Evolutionary conservation across 768 basidiomycete species (phyloP), one percentile per base, ranked within the genome.

Genomic region (Pisolithus sp.): DNA sequence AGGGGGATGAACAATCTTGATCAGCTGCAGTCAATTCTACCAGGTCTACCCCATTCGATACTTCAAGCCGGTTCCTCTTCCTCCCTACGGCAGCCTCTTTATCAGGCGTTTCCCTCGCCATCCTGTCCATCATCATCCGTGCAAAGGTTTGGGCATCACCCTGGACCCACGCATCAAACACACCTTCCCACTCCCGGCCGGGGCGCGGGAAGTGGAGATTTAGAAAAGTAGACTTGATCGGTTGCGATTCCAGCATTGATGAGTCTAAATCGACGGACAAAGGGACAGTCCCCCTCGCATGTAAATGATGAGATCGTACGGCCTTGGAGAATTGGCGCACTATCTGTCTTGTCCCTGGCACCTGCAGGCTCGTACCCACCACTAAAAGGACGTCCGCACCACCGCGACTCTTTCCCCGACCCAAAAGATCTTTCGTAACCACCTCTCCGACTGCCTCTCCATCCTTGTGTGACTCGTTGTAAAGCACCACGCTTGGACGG

Each of bases 311-410:
- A 7, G 79, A 74, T 41, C 76, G 78, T 21, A 90, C 81, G 18
- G 86, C 85, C 68, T 88, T 90, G 23, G 85, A 79, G 67, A 88
- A 90, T 67, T 94, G 91, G 52, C 89, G 80, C 21, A 94, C 89
- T 70, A 95, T 89, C 57, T 88, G 76, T 68, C 93, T 94, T 43
- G 93, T 93, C 18, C 93, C 93, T 8, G 89, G 92, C 15, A 96
- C 87, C 56, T 84, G 78, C 53, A 96, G 70, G 66, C 87, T 92
- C 51, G 93, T 95, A 41, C 93, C 93, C 17, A 90, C 93, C 13
- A 96, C 93, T 48, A 96, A 69, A 36, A 96, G 71, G 42, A 93
- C 66, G 69, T 96, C 93, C 7, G 91, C 89, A 4, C 85, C 81
- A 43, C 78, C 79, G 53, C 82, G 74, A 2, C 83, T 82, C 59